Evolutionary conservation across 495 filamentous ascomycete genomes (phyloP).

Genomic region (Lineolata rhizophorae): DNA sequence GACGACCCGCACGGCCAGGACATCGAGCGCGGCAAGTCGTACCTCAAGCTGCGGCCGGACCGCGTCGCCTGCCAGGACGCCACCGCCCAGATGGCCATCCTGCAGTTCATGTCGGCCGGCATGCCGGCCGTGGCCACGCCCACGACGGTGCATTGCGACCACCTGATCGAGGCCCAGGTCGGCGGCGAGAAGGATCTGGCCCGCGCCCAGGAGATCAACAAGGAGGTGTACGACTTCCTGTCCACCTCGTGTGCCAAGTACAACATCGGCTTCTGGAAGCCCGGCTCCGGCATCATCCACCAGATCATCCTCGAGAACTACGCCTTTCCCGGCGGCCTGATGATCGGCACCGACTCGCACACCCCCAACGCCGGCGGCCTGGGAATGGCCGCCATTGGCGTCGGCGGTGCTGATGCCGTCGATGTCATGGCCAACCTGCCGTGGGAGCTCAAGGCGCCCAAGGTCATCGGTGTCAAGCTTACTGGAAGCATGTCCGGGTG

Average conservation of each 20-base stretch:
- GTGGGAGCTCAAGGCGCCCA: constrained; percentile 96
- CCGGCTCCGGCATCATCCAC: constrained; percentile 98
- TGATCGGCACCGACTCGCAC: constrained; percentile 98
- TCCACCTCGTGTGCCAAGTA: constrained; percentile 91
- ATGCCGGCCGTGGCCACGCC: constrained; percentile 89
- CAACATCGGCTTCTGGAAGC: constrained; percentile 99
- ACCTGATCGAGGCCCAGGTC: constrained; percentile 94
- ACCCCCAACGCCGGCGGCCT: constrained; percentile 97
- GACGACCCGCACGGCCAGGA: constrained; percentile 94
- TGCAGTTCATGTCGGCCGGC: constrained; percentile 98
- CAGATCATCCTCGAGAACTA: constrained; percentile 99
- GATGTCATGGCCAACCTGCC: constrained; percentile 97
- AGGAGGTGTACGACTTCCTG: constrained; percentile 98
- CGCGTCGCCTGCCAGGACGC: constrained; percentile 99
- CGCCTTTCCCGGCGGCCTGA: constrained; percentile 89
- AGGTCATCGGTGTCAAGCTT: constrained; percentile 87
- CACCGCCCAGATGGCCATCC: constrained; percentile 97
- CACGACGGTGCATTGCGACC: constrained; percentile 94
- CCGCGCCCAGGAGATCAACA: constrained; percentile 84
- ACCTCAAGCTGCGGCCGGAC: constrained; percentile 89
- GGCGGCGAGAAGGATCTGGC: constrained; percentile 89
- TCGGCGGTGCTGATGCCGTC: constrained; percentile 95
- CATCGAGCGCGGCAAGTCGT: constrained; percentile 83
- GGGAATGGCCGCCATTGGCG: constrained; percentile 88
- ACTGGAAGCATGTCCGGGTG: constrained; percentile 81